phyloP scores from a whole-genome alignment of 352 stramenopile genomes.

The Globisporangium heterothallicum region DNA sequence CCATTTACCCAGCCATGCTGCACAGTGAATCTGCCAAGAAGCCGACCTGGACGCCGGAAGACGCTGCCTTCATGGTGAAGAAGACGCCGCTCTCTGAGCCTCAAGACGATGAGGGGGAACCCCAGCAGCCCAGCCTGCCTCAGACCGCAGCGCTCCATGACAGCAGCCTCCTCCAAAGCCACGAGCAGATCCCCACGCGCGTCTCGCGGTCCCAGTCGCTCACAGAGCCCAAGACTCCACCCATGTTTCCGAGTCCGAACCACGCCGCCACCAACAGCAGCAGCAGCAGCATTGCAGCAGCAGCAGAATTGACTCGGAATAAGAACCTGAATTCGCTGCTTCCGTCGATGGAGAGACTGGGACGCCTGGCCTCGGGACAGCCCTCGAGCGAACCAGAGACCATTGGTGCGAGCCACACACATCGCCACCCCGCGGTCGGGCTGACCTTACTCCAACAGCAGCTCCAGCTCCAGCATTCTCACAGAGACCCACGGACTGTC shows the following conservation, averaged over 20 bases:
- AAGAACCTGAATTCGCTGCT: no score
- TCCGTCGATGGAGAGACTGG: no score
- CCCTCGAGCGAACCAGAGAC: conserved; percentile 1
- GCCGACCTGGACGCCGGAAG: conserved; percentile 1
- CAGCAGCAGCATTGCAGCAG: conserved; percentile 5
- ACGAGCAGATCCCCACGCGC: conserved; percentile 19
- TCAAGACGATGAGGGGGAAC: conserved; percentile 3
- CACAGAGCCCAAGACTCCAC: conserved; percentile 24
- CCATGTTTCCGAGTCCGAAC: conserved; percentile 21
- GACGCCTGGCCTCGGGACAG: no score
- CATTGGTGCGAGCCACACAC: no score
- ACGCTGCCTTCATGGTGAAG: conserved; percentile 2
- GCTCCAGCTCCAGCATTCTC: background rate
- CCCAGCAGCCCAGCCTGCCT: conserved; percentile 1
- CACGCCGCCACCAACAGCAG: conserved; percentile 23
- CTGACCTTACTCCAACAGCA: background rate
- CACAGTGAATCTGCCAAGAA: background rate
- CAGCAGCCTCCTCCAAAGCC: background rate
- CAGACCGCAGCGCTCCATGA: background rate
- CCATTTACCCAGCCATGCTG: conserved; percentile 7
- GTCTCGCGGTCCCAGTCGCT: conserved; percentile 41
- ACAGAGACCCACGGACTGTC: conserved; percentile 8
- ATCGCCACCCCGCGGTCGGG: no score
- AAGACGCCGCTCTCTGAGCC: background rate
- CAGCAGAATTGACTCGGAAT: background rate